Conservation (phyloP, 768 basidiomycete genomes). For the Suillus brevipes region DNA sequence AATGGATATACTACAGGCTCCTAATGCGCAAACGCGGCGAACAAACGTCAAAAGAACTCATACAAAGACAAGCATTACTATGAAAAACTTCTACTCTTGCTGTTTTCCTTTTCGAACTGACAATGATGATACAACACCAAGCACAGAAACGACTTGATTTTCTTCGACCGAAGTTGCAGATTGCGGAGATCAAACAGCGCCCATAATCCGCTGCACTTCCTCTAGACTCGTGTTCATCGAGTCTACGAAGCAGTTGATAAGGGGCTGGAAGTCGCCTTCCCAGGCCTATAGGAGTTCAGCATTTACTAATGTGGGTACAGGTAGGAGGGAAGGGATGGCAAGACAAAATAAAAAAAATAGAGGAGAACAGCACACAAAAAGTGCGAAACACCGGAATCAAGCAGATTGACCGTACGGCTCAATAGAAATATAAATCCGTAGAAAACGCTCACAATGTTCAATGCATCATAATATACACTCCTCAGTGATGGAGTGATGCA, state of each 20-base stretch:
- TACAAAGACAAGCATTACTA: neutral
- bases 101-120: neutral
- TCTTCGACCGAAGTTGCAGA: neutral
- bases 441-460: conserved; percentile 30
- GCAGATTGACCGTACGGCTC: neutral
- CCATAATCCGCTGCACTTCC: conserved; percentile 33
- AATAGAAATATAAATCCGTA: neutral
- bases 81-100: neutral
- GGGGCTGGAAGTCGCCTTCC: conserved; percentile 35
- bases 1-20: neutral
- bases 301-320: no score
- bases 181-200: neutral
- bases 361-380: neutral
- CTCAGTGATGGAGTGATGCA: conserved; percentile 29
- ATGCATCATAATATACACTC: conserved; percentile 29
- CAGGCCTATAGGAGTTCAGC: conserved; percentile 24
- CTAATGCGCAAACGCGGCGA: neutral
- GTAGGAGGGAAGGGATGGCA: neutral
- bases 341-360: neutral
- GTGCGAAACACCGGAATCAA: neutral
- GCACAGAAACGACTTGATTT: neutral
- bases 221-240: conserved; percentile 23
- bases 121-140: neutral
- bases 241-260: conserved; percentile 34
- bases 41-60: neutral